Conservation (phyloP, 805 yeast species). For the Metschnikowia vanudenii region DNA sequence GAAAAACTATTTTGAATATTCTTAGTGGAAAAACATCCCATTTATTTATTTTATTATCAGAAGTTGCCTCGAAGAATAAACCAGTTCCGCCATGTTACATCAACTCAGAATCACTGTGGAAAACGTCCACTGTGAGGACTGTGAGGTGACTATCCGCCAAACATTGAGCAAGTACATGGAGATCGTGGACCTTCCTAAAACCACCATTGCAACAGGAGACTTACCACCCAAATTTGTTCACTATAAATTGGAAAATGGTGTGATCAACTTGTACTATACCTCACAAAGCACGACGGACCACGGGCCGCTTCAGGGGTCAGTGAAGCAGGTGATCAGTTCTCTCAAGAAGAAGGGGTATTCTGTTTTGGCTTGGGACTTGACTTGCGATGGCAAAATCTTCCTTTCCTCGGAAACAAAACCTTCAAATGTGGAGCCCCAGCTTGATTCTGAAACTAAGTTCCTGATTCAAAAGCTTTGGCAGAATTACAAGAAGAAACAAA, state of each 20-base stretch:
- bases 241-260: slow-evolving; percentile 23
- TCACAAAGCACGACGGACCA: slow-evolving; percentile 8
- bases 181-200: slow-evolving; percentile 13
- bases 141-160: slow-evolving; percentile 40
- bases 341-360: slow-evolving; percentile 40
- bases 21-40: too few relatives aligned
- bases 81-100: slow-evolving; percentile 2
- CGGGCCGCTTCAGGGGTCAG: slow-evolving; percentile 16
- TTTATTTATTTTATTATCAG: too few relatives aligned
- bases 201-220: slow-evolving; percentile 10
- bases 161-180: slow-evolving; percentile 25
- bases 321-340: slow-evolving; percentile 25
- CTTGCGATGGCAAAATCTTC: slow-evolving; percentile 17
- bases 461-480: slow-evolving; percentile 14
- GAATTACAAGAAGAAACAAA: slow-evolving; percentile 18
- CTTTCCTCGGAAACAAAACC: slow-evolving; percentile 10
- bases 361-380: slow-evolving; percentile 35
- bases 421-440: slow-evolving; percentile 11
- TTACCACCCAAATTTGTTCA: slow-evolving; percentile 15
- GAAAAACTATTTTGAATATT: too few relatives aligned
- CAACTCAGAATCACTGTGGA: slow-evolving; percentile 23
- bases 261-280: slow-evolving; percentile 27
- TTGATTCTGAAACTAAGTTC: background rate
- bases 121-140: slow-evolving; percentile 57
- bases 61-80: background rate